Percentiles rank a stretch among this genome's conserved stretches.
These are phyloP conservation scores for Penicillium occitanis DNA, from an alignment of 2,329 filamentous ascomycete genomes.

Conservation along the genomic window DNA sequence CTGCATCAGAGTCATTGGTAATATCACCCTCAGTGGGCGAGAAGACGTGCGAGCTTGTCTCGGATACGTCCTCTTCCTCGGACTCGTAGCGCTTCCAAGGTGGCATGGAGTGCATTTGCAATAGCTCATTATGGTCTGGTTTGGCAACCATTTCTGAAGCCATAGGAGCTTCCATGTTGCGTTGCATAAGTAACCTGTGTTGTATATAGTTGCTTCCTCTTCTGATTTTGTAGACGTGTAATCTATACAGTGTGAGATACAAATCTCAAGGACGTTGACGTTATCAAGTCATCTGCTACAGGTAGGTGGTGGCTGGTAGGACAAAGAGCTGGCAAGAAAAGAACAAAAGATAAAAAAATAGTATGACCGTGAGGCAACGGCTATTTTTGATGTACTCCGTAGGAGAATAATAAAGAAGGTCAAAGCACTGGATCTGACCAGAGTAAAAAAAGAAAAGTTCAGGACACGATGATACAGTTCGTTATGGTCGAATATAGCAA, in stretches of 20 bases:
- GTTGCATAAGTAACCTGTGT: neutral
- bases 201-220: neutral
- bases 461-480: conserved; percentile 2
- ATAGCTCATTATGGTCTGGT: conserved; percentile 32
- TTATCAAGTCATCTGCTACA: neutral
- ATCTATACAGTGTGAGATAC: neutral
- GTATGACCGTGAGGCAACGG: neutral
- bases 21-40: conserved; percentile 32
- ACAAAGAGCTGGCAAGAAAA: conserved; percentile 7
- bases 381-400: conserved; percentile 8
- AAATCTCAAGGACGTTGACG: neutral
- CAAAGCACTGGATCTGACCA: conserved; percentile 11
- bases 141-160: conserved; percentile 18
- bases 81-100: conserved; percentile 40
- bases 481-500: conserved; percentile 10
- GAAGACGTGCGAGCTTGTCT: conserved; percentile 37
- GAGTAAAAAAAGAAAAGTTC: conserved; percentile 1
- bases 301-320: neutral
- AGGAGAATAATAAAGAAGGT: conserved; percentile 4
- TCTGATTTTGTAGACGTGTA: neutral
- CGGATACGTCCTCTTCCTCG: conserved; percentile 41
- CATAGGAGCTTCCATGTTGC: conserved; percentile 16
- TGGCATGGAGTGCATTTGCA: conserved; percentile 33
- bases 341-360: neutral
- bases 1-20: conserved; percentile 21